Base-by-base conservation (phyloP, 1,139 yeast species). In the Geotrichum siamense region DNA sequence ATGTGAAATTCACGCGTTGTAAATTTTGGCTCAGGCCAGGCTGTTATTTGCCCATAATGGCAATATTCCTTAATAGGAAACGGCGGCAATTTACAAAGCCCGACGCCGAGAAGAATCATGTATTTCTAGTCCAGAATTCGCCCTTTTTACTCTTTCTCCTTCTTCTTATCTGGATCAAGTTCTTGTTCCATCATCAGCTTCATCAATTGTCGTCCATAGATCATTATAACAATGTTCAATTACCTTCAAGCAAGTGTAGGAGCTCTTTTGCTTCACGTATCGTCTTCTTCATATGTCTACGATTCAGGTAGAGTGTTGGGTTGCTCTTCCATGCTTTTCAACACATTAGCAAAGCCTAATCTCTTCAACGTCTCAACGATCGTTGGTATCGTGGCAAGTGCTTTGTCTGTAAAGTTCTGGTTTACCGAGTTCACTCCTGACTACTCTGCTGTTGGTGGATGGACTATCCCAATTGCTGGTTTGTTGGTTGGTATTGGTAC, bases 401-500 rank as follows among this genome's bases (percentile, higher is more conserved):
- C 63, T 1, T 30, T 46, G 1, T 45, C 57, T 19, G 50, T 56
- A n/a, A 27, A 16, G 3, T 44, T 50, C n/a, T 8, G 19, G 8
- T 45, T 60, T n/a, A 22, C 30, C 2, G 55, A 53, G 2, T 62
- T 60, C 43, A 34, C 53, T 5, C 65, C 68, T 5, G 45, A 41
- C 25, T 56, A 55, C 38, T 17, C 50, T 19, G 43, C 44, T 12
- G 17, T 41, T 12, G 53, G 52, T 2, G 19, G 17, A 12, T 48
- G 45, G 39, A 51, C 53, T 1, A 23, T 50, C 16, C 48, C 49
- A 9, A 16, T 47, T 21, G 55, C 72, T 0, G 75, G 75, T 0
- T 43, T 63, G 0, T 52, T 71, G 1, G 71, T 66, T 2, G 77
- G 77, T 0, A 23, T 67, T 1, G 77, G 77, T 1, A 67, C 76